These are phyloP conservation scores for Debaryomyces subglobosus DNA, from an alignment of 1,139 yeast species.

Conservation along the genomic window DNA sequence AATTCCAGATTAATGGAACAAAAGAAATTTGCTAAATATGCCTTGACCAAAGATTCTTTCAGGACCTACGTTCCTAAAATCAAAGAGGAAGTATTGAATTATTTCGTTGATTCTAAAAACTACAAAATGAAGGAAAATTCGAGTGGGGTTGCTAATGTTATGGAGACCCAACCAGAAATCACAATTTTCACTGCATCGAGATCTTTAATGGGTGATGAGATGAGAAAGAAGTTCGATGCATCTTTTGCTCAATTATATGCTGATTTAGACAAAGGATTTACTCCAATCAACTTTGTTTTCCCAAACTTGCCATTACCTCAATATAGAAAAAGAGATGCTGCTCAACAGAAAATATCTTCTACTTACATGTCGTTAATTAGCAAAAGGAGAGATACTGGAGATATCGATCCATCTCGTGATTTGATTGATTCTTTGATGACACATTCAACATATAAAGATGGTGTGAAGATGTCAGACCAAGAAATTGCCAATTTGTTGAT, in stretches of 20 bases:
- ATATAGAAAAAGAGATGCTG: conserved; percentile 82
- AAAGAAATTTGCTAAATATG: conserved; percentile 92
- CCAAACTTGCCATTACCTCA: conserved; percentile 90
- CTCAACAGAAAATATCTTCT: conserved; percentile 76
- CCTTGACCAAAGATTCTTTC: conserved; percentile 85
- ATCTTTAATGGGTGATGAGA: conserved; percentile 86
- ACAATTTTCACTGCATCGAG: conserved; percentile 96
- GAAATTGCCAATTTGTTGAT: conserved; percentile 92
- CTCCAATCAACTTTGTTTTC: conserved; percentile 94
- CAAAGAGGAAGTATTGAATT: conserved; percentile 71
- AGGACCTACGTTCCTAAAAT: conserved; percentile 85
- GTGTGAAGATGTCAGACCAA: conserved; percentile 89
- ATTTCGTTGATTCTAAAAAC: conserved; percentile 58
- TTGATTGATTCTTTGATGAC: conserved; percentile 86
- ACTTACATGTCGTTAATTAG: conserved; percentile 81
- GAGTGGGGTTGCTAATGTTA: conserved; percentile 66
- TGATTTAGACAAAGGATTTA: conserved; percentile 95
- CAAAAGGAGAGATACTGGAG: conserved; percentile 72
- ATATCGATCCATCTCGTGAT: conserved; percentile 78
- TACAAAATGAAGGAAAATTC: conserved; percentile 42
- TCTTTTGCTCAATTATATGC: conserved; percentile 84
- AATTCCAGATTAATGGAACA: conserved; percentile 95
- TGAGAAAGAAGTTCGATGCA: conserved; percentile 80
- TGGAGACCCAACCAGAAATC: conserved; percentile 89
- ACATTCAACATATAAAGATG: conserved; percentile 86